Base-by-base conservation (phyloP, 768 basidiomycete genomes). In the Podaxis sp. region DNA sequence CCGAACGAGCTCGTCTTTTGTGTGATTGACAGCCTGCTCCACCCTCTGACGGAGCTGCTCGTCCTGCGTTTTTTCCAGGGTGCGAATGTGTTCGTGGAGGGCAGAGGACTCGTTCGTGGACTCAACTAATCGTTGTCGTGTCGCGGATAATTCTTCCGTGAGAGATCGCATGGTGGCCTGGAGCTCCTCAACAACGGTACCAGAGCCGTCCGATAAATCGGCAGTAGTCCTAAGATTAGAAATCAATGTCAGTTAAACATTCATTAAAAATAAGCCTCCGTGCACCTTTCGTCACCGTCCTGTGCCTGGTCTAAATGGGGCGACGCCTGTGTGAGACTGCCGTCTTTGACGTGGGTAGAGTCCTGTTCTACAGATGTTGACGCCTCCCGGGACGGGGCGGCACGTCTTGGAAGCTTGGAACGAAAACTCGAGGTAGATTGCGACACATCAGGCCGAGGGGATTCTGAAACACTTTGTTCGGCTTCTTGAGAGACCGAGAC, bases 21-120 rank as follows among this genome's bases (percentile, higher is more conserved):
- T 50, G 36, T 51, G 49, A 22, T 38, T 51, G 24, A 51, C 49
- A 5, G 57, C 49, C n/a, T 59, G 29, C 38, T 59, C 57, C 12
- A 51, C 57, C 15, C 57, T 59, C 36, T 37, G 57, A 25, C 57
- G 49, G 9, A 59, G 57, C 37, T 59, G 52, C 25, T 40, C 60
- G 6, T 61, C 46, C 25, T 55, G 25, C 8, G 52, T 24, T 12
- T 52, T 29, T 17, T 61, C 60, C 27, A 61, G 60, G 29, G 54
- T n/a, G 13, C 46, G 41, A 12, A 61, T 55, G 52, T 49, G 60
- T n/a, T 61, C 60, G 17, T 46, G 40, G 6, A 61, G 43, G n/a
- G 53, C 53, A 19, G 60, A 46, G n/a, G 40, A 61, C 41, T 47
- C 53, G 29, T 61, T 54, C 4, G 53, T 61, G 6, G 11, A 27